Evolutionary conservation across 352 stramenopile genomes (phyloP).

Genomic region (Phytophthora sp.): DNA sequence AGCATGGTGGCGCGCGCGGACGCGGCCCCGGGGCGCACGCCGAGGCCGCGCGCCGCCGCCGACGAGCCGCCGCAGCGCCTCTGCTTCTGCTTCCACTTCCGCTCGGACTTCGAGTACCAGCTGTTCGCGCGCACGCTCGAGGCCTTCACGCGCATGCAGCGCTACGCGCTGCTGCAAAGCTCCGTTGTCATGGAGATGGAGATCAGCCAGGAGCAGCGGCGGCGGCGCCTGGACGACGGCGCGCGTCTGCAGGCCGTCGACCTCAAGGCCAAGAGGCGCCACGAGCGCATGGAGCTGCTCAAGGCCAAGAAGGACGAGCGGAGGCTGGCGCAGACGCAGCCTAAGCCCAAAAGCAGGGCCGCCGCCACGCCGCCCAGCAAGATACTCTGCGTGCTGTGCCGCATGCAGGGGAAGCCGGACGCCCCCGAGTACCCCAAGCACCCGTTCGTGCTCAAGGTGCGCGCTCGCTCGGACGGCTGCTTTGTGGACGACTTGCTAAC

Average conservation of each 20-base stretch:
- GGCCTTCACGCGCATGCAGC: constrained; percentile 47
- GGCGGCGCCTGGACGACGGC: constrained; percentile 14
- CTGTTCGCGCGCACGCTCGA: constrained; percentile 49
- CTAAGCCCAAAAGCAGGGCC: constrained; percentile 3
- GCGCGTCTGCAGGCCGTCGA: constrained; percentile 8
- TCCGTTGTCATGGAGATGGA: constrained; percentile 67
- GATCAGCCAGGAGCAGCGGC: constrained; percentile 41
- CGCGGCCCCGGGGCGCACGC: background rate
- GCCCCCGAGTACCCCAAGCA: constrained; percentile 52
- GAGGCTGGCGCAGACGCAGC: background rate
- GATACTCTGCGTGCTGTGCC: constrained; percentile 59
- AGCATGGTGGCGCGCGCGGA: constrained; percentile 13
- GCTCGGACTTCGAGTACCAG: constrained; percentile 56
- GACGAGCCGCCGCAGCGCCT: constrained; percentile 13
- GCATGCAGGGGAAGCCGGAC: constrained; percentile 31
- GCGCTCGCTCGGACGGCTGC: too few species aligned
- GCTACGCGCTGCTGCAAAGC: constrained; percentile 51
- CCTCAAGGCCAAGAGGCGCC: constrained; percentile 20
- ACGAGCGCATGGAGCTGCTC: constrained; percentile 5
- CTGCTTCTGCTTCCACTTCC: constrained; percentile 79
- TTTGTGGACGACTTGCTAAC: background rate
- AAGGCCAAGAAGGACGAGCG: constrained; percentile 13
- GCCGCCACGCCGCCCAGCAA: constrained; percentile 18
- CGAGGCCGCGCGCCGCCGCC: background rate
- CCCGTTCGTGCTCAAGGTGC: constrained; percentile 77